These are phyloP conservation scores for Noccaea bulbosa DNA, from an alignment of 345 rosid species.

Conservation along the genomic window DNA sequence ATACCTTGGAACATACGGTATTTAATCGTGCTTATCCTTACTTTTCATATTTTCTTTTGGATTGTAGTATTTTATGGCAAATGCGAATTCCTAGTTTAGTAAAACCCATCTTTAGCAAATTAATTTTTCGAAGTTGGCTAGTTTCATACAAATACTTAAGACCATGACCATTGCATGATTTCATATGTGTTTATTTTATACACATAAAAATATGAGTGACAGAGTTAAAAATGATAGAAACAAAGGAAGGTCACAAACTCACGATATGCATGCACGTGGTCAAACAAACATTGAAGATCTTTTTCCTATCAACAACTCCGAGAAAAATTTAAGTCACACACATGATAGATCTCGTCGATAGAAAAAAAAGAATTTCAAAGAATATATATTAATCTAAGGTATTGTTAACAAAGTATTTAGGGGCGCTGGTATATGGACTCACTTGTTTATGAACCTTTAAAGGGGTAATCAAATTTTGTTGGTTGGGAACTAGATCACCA, in stretches of 20 bases:
- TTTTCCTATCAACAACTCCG: slow-evolving; percentile 29
- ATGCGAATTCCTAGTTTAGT: slow-evolving; percentile 1
- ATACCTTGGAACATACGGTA: slow-evolving; percentile 75
- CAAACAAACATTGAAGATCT: slow-evolving; percentile 24
- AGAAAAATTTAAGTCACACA: slow-evolving; percentile 40
- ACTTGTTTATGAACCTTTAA: slow-evolving; percentile 21
- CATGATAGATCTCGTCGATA: slow-evolving; percentile 33
- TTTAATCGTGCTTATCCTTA: slow-evolving; percentile 4
- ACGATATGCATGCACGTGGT: slow-evolving; percentile 18
- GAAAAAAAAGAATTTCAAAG: slow-evolving; percentile 11
- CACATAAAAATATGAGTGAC: not conserved
- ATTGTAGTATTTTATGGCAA: slow-evolving; percentile 10
- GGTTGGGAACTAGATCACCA: slow-evolving; percentile 45
- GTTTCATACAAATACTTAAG: not conserved
- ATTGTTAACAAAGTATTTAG: not conserved
- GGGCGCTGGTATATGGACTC: not conserved
- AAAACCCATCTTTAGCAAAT: not conserved
- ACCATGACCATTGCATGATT: not conserved
- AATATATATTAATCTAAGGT: slow-evolving; percentile 10
- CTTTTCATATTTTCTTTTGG: not conserved
- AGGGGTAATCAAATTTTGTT: slow-evolving; percentile 41
- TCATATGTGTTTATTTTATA: not conserved
- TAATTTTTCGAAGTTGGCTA: no score
- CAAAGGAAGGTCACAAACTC: slow-evolving; percentile 21
- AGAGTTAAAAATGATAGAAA: slow-evolving; percentile 11